These are phyloP conservation scores for Taphrina flavorubra DNA, from an alignment of 1,139 yeast species.

Conservation along the genomic window DNA sequence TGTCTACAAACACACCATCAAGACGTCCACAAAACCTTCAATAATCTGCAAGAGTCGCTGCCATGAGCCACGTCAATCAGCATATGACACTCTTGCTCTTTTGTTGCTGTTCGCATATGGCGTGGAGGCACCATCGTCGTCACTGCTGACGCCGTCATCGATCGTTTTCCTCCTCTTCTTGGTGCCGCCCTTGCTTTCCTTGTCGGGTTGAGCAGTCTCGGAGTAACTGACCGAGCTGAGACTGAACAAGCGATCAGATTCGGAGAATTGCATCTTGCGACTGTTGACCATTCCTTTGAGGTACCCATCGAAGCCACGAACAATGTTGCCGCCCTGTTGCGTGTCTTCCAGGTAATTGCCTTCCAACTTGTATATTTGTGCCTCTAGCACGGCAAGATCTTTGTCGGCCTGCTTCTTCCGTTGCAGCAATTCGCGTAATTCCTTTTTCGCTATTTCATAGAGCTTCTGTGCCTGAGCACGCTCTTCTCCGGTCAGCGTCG, in stretches of 20 bases:
- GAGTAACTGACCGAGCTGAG: slow-evolving; percentile 73
- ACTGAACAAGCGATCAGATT: slow-evolving; percentile 85
- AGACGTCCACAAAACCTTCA: neutral
- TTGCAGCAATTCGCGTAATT: slow-evolving; percentile 67
- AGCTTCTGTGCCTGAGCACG: slow-evolving; percentile 53
- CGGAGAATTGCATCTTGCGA: slow-evolving; percentile 63
- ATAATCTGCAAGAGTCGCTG: neutral
- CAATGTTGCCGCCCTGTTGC: slow-evolving; percentile 71
- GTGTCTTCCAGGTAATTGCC: slow-evolving; percentile 76
- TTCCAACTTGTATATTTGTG: slow-evolving; percentile 80
- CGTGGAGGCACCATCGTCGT: slow-evolving; percentile 12
- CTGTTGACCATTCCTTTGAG: slow-evolving; percentile 56
- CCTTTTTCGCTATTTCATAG: slow-evolving; percentile 71
- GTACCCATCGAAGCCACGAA: slow-evolving; percentile 86
- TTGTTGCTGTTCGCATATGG: slow-evolving; percentile 11
- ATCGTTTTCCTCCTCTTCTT: slow-evolving; percentile 25
- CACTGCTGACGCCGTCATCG: slow-evolving; percentile 13
- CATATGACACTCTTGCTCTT: slow-evolving; percentile 21
- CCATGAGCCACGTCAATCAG: slow-evolving; percentile 4
- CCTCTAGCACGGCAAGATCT: slow-evolving; percentile 68
- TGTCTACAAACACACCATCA: neutral
- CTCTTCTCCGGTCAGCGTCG: slow-evolving; percentile 22
- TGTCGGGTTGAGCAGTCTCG: slow-evolving; percentile 34
- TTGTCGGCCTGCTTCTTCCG: slow-evolving; percentile 70
- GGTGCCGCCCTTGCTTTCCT: slow-evolving; percentile 8